These are phyloP conservation scores for Nannochloris sp. DNA, from an alignment of 139 green algal genomes.

Conservation along the genomic window DNA sequence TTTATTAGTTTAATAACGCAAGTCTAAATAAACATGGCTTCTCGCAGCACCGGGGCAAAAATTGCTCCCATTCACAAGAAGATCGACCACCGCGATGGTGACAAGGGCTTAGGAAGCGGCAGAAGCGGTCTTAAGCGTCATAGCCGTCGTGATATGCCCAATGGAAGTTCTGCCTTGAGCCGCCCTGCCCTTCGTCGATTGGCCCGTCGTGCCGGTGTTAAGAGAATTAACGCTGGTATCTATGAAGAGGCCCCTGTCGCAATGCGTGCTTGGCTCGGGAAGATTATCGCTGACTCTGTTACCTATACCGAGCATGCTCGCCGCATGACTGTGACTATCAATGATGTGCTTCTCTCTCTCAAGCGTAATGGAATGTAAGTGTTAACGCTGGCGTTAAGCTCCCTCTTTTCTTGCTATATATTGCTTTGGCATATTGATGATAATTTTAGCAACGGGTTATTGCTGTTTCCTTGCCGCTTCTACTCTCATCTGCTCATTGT, in stretches of 20 bases:
- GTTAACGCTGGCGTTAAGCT: background rate
- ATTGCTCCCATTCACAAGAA: too few relatives aligned
- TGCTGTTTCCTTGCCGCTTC: too few relatives aligned
- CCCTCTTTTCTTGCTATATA: too few relatives aligned
- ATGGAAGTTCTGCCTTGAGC: background rate
- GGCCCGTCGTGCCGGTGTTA: constrained; percentile 13
- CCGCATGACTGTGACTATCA: constrained; percentile 11
- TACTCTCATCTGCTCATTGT: too few relatives aligned
- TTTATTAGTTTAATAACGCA: too few relatives aligned
- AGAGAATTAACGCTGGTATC: constrained; percentile 9
- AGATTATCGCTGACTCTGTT: constrained; percentile 2
- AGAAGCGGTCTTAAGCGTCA: background rate
- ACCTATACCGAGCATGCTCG: constrained; percentile 6
- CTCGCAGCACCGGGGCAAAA: background rate
- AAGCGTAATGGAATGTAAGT: constrained; percentile 10
- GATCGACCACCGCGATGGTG: too few relatives aligned
- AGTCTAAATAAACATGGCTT: background rate
- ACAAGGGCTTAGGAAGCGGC: background rate
- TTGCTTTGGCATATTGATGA: background rate
- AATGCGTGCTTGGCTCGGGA: background rate
- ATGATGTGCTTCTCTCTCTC: constrained; percentile 17
- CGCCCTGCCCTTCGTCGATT: constrained; percentile 5
- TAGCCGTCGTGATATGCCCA: too few relatives aligned
- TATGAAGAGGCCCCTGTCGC: constrained; percentile 12
- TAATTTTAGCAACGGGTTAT: background rate